Evolutionary conservation across 2,329 filamentous ascomycete species (phyloP).

Genomic region (Hirsutella thompsonii): DNA sequence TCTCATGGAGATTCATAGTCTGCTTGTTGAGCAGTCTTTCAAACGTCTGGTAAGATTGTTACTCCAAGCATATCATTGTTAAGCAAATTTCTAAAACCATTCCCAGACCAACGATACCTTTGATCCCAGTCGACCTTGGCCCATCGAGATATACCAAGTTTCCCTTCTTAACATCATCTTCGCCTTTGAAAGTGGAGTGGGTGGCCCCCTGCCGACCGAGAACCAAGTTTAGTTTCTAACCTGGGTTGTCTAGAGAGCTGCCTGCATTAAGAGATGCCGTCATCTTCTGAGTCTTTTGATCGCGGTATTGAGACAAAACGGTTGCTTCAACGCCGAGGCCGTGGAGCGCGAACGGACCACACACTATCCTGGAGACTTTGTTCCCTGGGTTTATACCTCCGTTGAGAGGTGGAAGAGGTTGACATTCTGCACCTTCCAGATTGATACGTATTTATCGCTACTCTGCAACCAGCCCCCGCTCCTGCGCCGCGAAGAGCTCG

Average conservation of each 20-base stretch:
- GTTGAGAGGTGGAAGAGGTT: conserved; percentile 24
- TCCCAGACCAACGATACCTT: conserved; percentile 1
- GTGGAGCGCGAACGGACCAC: conserved; percentile 20
- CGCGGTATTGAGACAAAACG: conserved; percentile 18
- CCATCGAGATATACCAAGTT: conserved; percentile 18
- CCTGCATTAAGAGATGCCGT: conserved; percentile 16
- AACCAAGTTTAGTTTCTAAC: too few relatives aligned
- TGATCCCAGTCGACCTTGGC: conserved; percentile 14
- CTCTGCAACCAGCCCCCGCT: conserved; percentile 17
- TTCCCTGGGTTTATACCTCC: conserved; percentile 18
- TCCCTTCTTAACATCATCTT: conserved; percentile 25
- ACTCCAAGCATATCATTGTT: too few relatives aligned
- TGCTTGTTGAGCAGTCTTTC: conserved; percentile 17
- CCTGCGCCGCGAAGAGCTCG: conserved; percentile 22
- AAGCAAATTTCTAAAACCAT: not conserved
- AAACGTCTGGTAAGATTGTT: conserved; percentile 11
- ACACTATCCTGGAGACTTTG: conserved; percentile 23
- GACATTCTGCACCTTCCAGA: conserved; percentile 20
- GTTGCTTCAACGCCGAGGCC: conserved; percentile 21
- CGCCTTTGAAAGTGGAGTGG: conserved; percentile 21
- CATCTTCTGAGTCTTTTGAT: conserved; percentile 22
- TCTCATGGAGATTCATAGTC: conserved; percentile 17
- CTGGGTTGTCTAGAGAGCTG: conserved; percentile 19
- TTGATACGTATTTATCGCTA: conserved; percentile 24
- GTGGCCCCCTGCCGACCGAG: conserved; percentile 5